Evolutionary conservation across 345 rosid species (phyloP).

Genomic region (Salix suchowensis): DNA sequence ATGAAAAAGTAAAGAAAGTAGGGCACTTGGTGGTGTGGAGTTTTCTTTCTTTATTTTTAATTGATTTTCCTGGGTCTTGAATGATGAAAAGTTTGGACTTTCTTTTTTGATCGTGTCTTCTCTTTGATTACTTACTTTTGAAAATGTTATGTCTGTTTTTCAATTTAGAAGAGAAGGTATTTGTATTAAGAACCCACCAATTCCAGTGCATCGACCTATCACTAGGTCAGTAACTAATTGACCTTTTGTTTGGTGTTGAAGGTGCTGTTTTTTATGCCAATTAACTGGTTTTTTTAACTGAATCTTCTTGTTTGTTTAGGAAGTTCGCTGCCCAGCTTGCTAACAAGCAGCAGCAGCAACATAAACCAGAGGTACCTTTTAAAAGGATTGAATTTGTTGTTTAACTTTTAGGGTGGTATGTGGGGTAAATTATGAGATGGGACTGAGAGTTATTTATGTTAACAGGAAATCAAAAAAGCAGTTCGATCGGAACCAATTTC

Average conservation of each 20-base stretch:
- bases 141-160: neutral
- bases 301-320: slow-evolving; percentile 34
- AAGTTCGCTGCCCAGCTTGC: slow-evolving; percentile 77
- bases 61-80: neutral
- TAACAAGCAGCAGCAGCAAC: slow-evolving; percentile 53
- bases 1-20: neutral
- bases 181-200: slow-evolving; percentile 45
- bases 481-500: slow-evolving; percentile 19
- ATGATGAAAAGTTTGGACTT: neutral
- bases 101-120: neutral
- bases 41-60: neutral
- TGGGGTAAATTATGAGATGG: neutral
- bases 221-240: slow-evolving; percentile 55
- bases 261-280: neutral
- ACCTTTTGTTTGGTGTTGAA: neutral
- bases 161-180: slow-evolving; percentile 39
- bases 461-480: slow-evolving; percentile 47
- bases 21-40: neutral
- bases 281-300: neutral
- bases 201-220: slow-evolving; percentile 70
- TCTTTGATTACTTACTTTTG: neutral
- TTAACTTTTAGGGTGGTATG: neutral
- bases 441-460: neutral
- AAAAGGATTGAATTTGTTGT: neutral
- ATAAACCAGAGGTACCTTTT: slow-evolving; percentile 44